These are phyloP conservation scores for Candida mattraensis DNA, from an alignment of 805 yeast species.

Conservation along the genomic window DNA sequence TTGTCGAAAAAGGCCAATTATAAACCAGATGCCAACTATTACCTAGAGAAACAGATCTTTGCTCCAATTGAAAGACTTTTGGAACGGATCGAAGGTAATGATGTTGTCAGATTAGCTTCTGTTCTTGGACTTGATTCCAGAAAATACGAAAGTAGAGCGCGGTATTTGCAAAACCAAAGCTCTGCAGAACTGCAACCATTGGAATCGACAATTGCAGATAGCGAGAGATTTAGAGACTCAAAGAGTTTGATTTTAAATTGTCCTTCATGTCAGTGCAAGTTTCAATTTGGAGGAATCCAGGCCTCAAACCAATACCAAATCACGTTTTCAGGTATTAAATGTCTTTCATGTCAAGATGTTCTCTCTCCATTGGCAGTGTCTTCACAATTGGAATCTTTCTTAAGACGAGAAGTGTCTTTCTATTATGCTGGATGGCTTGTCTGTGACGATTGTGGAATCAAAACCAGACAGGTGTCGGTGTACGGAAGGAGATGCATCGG, in stretches of 20 bases:
- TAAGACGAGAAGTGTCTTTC: constrained; percentile 65
- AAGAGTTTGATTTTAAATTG: constrained; percentile 59
- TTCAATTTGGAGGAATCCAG: constrained; percentile 74
- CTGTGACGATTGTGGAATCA: constrained; percentile 86
- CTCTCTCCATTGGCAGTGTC: constrained; percentile 57
- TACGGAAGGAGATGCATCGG: constrained; percentile 86
- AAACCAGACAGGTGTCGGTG: constrained; percentile 83
- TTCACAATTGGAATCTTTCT: constrained; percentile 70
- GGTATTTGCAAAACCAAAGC: constrained; percentile 36
- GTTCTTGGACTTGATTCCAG: constrained; percentile 76
- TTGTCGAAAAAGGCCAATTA: constrained; percentile 49
- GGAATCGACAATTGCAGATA: constrained; percentile 77
- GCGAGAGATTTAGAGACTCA: constrained; percentile 75
- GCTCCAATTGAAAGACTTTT: constrained; percentile 89
- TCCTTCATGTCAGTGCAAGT: constrained; percentile 52
- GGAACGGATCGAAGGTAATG: constrained; percentile 84
- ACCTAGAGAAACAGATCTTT: constrained; percentile 83
- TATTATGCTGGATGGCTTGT: constrained; percentile 86
- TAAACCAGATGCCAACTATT: constrained; percentile 73
- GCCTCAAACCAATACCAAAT: constrained; percentile 60
- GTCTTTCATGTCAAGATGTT: constrained; percentile 56
- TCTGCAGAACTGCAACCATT: constrained; percentile 61
- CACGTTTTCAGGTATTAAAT: constrained; percentile 68
- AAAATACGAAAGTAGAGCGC: constrained; percentile 50
- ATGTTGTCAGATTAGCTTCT: constrained; percentile 72